phyloP scores from a whole-genome alignment of 2,329 filamentous ascomycete species.

The Cryphonectria radicalis region DNA sequence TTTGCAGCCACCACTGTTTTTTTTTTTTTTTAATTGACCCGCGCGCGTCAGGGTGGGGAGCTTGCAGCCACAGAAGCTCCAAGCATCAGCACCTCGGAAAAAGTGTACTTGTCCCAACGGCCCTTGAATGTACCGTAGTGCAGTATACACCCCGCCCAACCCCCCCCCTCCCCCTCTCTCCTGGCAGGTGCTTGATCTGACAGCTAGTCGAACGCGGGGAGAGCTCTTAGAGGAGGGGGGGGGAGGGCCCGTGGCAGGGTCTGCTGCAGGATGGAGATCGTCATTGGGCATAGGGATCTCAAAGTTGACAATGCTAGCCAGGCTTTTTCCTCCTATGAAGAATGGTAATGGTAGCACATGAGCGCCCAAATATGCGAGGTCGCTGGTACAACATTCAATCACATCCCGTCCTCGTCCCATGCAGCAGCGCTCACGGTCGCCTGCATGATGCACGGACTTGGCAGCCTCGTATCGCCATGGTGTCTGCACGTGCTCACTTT shows the following conservation, averaged over 20 bases:
- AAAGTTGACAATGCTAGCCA: not conserved
- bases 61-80: not conserved
- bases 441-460: not conserved
- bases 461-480: constrained; percentile 4
- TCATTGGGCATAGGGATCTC: no score
- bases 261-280: not conserved
- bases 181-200: not conserved
- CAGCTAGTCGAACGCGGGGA: not conserved
- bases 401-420: not conserved
- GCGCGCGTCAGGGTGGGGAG: not conserved
- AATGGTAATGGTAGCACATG: not conserved
- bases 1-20: not conserved
- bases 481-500: constrained; percentile 1
- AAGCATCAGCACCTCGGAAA: not conserved
- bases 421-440: not conserved
- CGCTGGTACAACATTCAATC: not conserved
- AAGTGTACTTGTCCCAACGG: not conserved
- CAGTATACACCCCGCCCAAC: not conserved
- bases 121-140: not conserved
- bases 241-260: not conserved
- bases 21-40: not conserved
- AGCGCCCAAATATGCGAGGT: not conserved
- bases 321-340: no score
- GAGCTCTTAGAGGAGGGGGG: not conserved
- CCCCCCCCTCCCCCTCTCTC: not conserved